A percentile compares a stretch with the other conserved stretches of the same genome.
phyloP scores from a whole-genome alignment of 83 land plant species.

The Larix sibirica region DNA sequence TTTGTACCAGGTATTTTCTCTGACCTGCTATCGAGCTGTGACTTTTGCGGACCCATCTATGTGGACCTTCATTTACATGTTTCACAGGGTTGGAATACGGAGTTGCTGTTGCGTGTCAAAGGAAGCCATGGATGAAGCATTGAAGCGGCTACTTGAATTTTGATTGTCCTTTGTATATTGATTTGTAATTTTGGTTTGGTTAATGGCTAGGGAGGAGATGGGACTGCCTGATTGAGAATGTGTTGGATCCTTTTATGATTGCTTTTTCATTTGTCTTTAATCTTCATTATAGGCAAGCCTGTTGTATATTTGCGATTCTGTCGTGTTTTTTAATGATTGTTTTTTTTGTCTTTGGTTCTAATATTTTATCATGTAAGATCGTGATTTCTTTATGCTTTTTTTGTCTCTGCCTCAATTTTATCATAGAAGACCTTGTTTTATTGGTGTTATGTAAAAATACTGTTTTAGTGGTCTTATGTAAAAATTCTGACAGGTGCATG shows the following conservation, averaged over 20 bases:
- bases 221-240: not conserved
- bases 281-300: not conserved
- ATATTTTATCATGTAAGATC: not conserved
- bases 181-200: not conserved
- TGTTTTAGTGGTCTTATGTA: too few species aligned
- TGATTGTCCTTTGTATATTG: not conserved
- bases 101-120: constrained; percentile 8
- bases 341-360: not conserved
- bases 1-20: constrained; percentile 80
- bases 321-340: not conserved
- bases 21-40: constrained; percentile 75
- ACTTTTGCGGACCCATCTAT: constrained; percentile 47
- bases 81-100: constrained; percentile 47
- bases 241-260: too few species aligned
- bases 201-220: not conserved
- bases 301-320: not conserved
- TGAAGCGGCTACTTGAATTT: not conserved
- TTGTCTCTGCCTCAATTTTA: too few species aligned
- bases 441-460: too few species aligned
- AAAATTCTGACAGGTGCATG: too few species aligned
- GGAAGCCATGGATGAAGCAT: not conserved
- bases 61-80: constrained; percentile 45
- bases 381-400: not conserved
- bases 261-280: not conserved
- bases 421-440: too few species aligned